Base-by-base conservation (phyloP, 495 filamentous ascomycete genomes). In the Penicillium paxilli region DNA sequence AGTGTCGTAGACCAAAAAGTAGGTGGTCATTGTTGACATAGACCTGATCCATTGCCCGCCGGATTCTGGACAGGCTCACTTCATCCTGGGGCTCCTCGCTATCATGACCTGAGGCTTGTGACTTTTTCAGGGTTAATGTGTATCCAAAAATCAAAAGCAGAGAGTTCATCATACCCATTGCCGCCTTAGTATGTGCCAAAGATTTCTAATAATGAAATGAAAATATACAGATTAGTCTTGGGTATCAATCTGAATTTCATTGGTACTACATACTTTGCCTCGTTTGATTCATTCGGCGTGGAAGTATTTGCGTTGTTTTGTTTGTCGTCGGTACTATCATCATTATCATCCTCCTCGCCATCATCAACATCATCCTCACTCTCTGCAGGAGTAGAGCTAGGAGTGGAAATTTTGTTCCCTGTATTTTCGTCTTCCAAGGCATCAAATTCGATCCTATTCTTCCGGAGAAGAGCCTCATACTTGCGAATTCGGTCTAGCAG, bases 401-500 rank as follows among this genome's bases (percentile, higher is more conserved):
- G 16, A n/a, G n/a, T n/a, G 35, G 26, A 52, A 11, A 44, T 52
- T 11, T 62, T 33, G 41, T 56, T 22, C 17, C 64, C 65, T 19
- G 52, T 17, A 6, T 62, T 9, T 35, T 62, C 53, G 28, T 53
- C 64, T 49, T 83, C 79, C 1, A 85, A 64, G 0, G 82, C 75
- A 14, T 83, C 69, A 53, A 84, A 85, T 1, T 54, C 37, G 49
- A 86, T 68, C 26, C 75, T 70, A 54, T 84, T 74, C 60, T 77
- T 62, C 14, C 68, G 70, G 10, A 85, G 75, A 51, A 86, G 56
- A 32, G 52, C 61, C 63, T 85, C 82, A 58, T 83, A 85, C 2
- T 65, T 59, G 7, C 70, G 74, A 10, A 85, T 60, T 20, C 77
- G 78, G 7, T 78, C 75, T 28, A 85, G 63, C 23, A 86, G 62